These are phyloP conservation scores for Carex pumila DNA, from an alignment of 176 grass and related monocot genomes.

Conservation along the genomic window DNA sequence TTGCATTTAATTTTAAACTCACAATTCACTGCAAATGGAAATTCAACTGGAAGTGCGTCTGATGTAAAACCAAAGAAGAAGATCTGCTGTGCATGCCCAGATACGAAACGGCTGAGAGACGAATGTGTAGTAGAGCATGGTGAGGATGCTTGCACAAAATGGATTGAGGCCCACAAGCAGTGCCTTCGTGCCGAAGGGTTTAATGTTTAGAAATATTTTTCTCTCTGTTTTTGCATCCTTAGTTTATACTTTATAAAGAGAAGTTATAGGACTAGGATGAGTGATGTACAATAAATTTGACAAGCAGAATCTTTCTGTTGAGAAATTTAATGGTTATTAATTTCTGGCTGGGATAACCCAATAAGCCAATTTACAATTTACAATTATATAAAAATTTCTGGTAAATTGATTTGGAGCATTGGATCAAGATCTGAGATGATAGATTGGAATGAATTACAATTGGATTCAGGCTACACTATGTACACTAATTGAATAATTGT, in stretches of 20 bases:
- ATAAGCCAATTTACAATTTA: no score
- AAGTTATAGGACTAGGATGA: background rate
- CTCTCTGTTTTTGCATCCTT: slow-evolving; percentile 2
- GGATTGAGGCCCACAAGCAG: slow-evolving; percentile 67
- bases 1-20: slow-evolving; percentile 57
- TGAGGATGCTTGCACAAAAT: slow-evolving; percentile 59
- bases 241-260: background rate
- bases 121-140: slow-evolving; percentile 72
- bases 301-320: background rate
- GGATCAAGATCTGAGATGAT: no score
- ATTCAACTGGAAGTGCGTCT: background rate
- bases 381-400: no score
- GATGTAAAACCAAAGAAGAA: slow-evolving; percentile 76
- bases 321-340: background rate
- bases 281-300: slow-evolving; percentile 6
- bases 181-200: slow-evolving; percentile 80
- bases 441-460: no score
- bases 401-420: no score
- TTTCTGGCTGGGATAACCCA: no score
- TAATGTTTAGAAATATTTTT: slow-evolving; percentile 47
- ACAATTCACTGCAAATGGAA: slow-evolving; percentile 38
- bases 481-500: no score
- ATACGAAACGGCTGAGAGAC: slow-evolving; percentile 85
- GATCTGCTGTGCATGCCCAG: slow-evolving; percentile 83
- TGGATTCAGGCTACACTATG: no score